phyloP scores from a whole-genome alignment of 495 filamentous ascomycete species.

The Penicillium egyptiacum region DNA sequence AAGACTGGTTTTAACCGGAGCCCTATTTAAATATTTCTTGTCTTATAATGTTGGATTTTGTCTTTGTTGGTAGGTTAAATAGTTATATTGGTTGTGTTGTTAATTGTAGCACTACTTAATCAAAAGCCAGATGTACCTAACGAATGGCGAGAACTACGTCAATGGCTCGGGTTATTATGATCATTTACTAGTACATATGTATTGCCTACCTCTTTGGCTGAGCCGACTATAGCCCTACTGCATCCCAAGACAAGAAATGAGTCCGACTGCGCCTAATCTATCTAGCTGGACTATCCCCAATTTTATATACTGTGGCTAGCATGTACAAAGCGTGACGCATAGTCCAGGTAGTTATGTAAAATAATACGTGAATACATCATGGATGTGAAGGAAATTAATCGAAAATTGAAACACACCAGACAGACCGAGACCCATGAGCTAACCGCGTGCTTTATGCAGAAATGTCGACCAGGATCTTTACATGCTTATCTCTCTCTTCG shows the following conservation, averaged over 20 bases:
- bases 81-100: neutral
- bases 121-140: neutral
- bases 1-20: no score
- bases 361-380: neutral
- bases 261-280: neutral
- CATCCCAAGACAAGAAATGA: neutral
- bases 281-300: no score
- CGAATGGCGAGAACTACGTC: neutral
- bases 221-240: no score
- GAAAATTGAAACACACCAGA: neutral
- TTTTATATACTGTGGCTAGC: neutral
- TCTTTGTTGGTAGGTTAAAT: neutral
- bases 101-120: neutral
- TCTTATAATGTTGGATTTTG: neutral
- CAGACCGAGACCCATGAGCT: neutral
- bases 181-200: neutral
- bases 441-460: constrained; percentile 7
- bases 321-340: neutral
- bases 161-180: neutral
- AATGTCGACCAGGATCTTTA: constrained; percentile 51
- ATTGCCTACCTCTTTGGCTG: no score
- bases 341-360: neutral
- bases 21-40: neutral
- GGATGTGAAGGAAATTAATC: neutral
- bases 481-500: constrained; percentile 54